phyloP scores from a whole-genome alignment of 495 filamentous ascomycete genomes.

The Xylaria venustula region DNA sequence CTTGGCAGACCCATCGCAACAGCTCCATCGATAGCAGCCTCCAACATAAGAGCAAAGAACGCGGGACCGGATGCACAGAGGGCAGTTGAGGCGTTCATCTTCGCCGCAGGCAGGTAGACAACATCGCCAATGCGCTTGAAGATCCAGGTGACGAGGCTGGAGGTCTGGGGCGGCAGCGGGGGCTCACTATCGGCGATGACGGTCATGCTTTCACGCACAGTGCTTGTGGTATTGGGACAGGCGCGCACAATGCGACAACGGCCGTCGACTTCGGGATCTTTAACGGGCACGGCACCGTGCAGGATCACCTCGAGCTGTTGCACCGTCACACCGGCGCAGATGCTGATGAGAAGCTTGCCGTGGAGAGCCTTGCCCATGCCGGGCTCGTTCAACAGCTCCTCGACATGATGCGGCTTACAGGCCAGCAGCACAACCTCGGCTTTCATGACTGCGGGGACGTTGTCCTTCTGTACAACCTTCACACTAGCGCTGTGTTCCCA shows the following conservation, averaged over 20 bases:
- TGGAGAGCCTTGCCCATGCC: constrained; percentile 68
- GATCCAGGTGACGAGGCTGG: constrained; percentile 69
- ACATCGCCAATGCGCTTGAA: constrained; percentile 70
- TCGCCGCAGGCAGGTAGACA: constrained; percentile 58
- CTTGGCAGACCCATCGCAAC: constrained; percentile 79
- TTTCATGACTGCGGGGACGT: constrained; percentile 55
- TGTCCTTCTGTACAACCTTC: constrained; percentile 51
- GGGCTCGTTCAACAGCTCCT: constrained; percentile 58
- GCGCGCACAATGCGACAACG: constrained; percentile 65
- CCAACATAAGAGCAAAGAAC: constrained; percentile 74
- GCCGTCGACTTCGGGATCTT: constrained; percentile 36
- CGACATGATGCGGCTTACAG: constrained; percentile 76
- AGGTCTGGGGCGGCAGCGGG: constrained; percentile 50
- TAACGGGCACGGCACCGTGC: constrained; percentile 38
- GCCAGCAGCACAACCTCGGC: constrained; percentile 68
- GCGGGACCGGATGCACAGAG: constrained; percentile 78
- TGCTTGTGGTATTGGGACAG: constrained; percentile 74
- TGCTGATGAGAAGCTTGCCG: constrained; percentile 80
- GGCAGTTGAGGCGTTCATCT: constrained; percentile 74
- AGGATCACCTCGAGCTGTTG: constrained; percentile 61
- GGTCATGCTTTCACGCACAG: constrained; percentile 78
- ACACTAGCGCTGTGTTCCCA: constrained; percentile 44
- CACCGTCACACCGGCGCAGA: constrained; percentile 77
- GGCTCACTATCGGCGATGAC: constrained; percentile 65
- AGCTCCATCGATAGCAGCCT: constrained; percentile 73